phyloP scores from a whole-genome alignment of 1,284 basidiomycete genomes.

The Agaricales sp. region DNA sequence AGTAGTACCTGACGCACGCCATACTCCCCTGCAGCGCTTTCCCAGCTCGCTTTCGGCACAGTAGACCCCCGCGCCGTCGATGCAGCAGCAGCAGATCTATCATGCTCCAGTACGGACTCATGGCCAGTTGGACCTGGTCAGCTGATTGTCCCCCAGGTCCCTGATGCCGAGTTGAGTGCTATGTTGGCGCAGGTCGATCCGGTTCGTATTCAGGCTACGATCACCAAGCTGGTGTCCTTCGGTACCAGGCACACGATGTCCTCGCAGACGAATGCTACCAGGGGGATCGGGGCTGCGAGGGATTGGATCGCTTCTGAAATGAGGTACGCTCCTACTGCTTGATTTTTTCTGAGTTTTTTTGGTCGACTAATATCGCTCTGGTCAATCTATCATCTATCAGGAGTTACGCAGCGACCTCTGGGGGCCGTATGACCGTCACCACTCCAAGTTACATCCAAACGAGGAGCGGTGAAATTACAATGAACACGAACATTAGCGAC shows the following conservation, averaged over 20 bases:
- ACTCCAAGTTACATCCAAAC: constrained; percentile 36
- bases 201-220: constrained; percentile 31
- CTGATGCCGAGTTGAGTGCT: constrained; percentile 28
- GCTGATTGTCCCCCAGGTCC: constrained; percentile 28
- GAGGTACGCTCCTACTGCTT: constrained; percentile 8
- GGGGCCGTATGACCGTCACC: constrained; percentile 34
- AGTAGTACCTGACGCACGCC: background rate
- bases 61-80: background rate
- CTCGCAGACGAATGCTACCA: constrained; percentile 36
- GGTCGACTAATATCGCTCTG: background rate
- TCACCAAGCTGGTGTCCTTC: constrained; percentile 41
- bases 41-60: background rate
- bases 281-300: constrained; percentile 43
- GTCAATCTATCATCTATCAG: constrained; percentile 9
- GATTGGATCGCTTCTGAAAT: constrained; percentile 43
- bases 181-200: constrained; percentile 36
- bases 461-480: constrained; percentile 25
- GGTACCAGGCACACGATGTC: constrained; percentile 44
- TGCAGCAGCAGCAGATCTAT: background rate
- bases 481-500: constrained; percentile 35
- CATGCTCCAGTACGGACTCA: constrained; percentile 13
- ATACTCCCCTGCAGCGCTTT: background rate
- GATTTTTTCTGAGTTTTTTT: background rate
- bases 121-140: constrained; percentile 41
- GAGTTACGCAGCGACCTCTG: constrained; percentile 28